Conservation (phyloP, 2,329 filamentous ascomycete species). For the Nothomitra cinnamomea region DNA sequence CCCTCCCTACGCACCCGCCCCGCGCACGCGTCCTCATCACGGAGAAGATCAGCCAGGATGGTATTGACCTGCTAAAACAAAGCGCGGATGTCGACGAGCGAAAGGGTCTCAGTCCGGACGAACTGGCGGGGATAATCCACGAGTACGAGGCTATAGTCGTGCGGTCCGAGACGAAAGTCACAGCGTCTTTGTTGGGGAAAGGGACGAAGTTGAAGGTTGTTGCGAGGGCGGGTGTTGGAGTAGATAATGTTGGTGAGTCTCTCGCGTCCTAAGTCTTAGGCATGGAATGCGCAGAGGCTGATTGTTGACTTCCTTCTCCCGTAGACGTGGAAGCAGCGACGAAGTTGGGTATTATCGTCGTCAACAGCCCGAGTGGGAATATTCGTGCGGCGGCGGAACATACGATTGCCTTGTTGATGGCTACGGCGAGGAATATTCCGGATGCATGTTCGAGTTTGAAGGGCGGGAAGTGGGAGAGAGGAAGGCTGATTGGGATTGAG, state of each 20-base stretch:
- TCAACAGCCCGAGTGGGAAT: slow-evolving; percentile 66
- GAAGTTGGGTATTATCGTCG: slow-evolving; percentile 55
- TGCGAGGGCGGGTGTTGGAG: slow-evolving; percentile 63
- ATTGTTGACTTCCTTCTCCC: neutral
- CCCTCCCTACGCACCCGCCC: slow-evolving; percentile 10
- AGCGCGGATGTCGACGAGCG: slow-evolving; percentile 54
- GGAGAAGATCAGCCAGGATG: slow-evolving; percentile 67
- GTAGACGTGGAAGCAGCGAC: slow-evolving; percentile 53
- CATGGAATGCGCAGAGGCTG: neutral
- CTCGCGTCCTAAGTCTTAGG: no score
- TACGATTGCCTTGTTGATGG: slow-evolving; percentile 56
- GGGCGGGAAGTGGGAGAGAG: slow-evolving; percentile 57
- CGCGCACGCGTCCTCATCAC: slow-evolving; percentile 49
- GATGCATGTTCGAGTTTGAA: slow-evolving; percentile 54
- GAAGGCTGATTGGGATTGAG: slow-evolving; percentile 58
- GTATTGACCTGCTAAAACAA: slow-evolving; percentile 48
- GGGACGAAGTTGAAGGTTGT: slow-evolving; percentile 59
- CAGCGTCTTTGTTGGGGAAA: slow-evolving; percentile 44
- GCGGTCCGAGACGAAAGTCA: slow-evolving; percentile 69
- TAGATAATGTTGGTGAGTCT: slow-evolving; percentile 51
- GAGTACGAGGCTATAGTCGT: slow-evolving; percentile 63
- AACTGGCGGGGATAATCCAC: slow-evolving; percentile 50
- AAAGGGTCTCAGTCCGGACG: slow-evolving; percentile 41
- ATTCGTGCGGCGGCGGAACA: slow-evolving; percentile 68
- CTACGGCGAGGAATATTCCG: slow-evolving; percentile 56